Evolutionary conservation across 1,284 basidiomycete genomes (phyloP).

Genomic region (Papiliotrema nemorosa): DNA sequence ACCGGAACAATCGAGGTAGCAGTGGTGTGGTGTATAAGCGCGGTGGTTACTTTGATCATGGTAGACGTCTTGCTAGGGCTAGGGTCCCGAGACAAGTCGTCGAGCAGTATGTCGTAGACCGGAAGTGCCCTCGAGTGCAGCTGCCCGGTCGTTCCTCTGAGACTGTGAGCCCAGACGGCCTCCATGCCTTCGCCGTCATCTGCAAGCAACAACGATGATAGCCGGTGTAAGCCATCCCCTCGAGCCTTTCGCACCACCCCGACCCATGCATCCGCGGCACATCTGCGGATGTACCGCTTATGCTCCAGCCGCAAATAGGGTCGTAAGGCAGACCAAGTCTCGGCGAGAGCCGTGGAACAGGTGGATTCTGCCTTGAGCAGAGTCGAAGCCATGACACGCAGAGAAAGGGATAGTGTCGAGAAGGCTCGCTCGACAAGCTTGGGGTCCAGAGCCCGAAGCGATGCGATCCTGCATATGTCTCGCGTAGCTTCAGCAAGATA

Average conservation of each 20-base stretch:
- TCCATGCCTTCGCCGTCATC: constrained; percentile 31
- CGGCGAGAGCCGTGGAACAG: constrained; percentile 15
- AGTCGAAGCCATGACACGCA: constrained; percentile 36
- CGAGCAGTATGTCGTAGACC: constrained; percentile 57
- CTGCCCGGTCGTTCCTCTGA: constrained; percentile 61
- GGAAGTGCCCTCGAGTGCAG: constrained; percentile 70
- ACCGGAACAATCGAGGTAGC: constrained; percentile 63
- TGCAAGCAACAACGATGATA: constrained; percentile 33
- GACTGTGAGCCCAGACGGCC: constrained; percentile 38
- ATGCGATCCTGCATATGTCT: constrained; percentile 37
- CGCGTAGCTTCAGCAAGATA: constrained; percentile 27
- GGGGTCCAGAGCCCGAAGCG: constrained; percentile 38
- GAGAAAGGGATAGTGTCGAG: constrained; percentile 44
- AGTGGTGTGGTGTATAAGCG: constrained; percentile 70
- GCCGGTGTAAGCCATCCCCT: constrained; percentile 29
- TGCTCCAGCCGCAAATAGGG: constrained; percentile 34
- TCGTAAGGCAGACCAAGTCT: constrained; percentile 33
- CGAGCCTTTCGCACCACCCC: constrained; percentile 43
- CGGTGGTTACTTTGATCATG: constrained; percentile 57
- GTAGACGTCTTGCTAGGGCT: constrained; percentile 49
- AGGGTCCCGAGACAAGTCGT: constrained; percentile 21
- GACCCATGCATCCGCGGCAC: constrained; percentile 47
- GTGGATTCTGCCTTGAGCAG: constrained; percentile 29
- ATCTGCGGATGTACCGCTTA: constrained; percentile 46
- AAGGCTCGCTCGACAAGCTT: constrained; percentile 45